These are phyloP conservation scores for Naegleria fowleri DNA, from an alignment of 208 protist genomes.

Conservation along the genomic window DNA sequence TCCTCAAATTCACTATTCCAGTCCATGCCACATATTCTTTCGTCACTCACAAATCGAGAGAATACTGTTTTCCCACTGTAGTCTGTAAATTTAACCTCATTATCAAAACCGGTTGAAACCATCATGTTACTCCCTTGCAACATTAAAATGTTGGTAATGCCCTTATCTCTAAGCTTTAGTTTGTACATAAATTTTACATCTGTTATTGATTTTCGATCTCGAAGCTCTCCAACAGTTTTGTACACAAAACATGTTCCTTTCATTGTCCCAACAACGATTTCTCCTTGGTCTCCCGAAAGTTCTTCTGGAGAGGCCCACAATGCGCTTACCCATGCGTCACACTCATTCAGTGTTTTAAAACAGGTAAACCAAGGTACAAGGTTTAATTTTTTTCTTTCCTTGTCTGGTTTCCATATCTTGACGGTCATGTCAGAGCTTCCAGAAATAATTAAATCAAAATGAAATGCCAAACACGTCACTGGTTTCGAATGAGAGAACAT, in stretches of 20 bases:
- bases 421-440: neutral
- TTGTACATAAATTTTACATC: neutral
- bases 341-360: neutral
- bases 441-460: conserved; percentile 18
- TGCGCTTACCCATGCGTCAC: neutral
- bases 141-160: neutral
- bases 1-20: neutral
- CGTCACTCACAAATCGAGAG: neutral
- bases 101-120: neutral
- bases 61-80: neutral
- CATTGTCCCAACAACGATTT: neutral
- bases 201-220: neutral
- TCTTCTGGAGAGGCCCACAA: neutral
- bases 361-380: neutral
- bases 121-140: conserved; percentile 3
- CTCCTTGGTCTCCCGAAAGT: conserved; percentile 10
- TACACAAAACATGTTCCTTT: neutral
- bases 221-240: neutral
- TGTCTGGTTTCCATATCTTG: neutral
- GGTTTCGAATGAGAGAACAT: conserved; percentile 3
- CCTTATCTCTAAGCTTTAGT: neutral
- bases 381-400: neutral
- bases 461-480: neutral
- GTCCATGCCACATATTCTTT: neutral
- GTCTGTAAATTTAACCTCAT: conserved; percentile 3